phyloP scores from a whole-genome alignment of 768 basidiomycete species.

The Pisolithus albus region DNA sequence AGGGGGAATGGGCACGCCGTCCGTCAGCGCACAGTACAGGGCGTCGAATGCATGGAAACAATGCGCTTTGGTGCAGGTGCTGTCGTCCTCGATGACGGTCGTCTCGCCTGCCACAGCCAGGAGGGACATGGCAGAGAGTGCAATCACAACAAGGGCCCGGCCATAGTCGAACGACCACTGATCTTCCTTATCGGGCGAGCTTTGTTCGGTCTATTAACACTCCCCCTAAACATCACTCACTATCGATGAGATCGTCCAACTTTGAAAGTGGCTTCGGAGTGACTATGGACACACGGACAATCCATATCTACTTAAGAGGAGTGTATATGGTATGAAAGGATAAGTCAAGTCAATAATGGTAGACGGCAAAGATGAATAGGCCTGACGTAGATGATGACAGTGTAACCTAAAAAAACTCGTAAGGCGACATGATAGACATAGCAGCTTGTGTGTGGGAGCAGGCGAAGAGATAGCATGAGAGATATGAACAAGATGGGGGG shows the following conservation, averaged over 20 bases:
- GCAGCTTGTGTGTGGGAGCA: constrained; percentile 12
- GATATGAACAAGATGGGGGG: not conserved
- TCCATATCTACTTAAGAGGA: constrained; percentile 32
- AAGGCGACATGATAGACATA: constrained; percentile 24
- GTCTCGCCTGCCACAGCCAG: constrained; percentile 37
- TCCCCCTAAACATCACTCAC: too few species aligned
- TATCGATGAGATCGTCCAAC: constrained; percentile 2
- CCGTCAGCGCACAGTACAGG: constrained; percentile 68
- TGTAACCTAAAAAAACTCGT: constrained; percentile 16
- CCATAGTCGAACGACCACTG: not conserved
- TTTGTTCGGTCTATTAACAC: not conserved
- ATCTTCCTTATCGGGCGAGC: constrained; percentile 24
- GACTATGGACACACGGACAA: constrained; percentile 33
- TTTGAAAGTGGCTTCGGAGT: constrained; percentile 5
- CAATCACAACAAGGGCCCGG: constrained; percentile 2
- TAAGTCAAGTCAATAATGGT: constrained; percentile 32
- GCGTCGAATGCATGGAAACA: constrained; percentile 79
- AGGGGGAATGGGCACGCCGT: constrained; percentile 46
- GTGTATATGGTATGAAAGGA: constrained; percentile 36
- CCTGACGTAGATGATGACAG: constrained; percentile 2
- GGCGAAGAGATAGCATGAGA: constrained; percentile 7
- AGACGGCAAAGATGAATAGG: constrained; percentile 8
- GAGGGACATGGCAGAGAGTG: constrained; percentile 43
- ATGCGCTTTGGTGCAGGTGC: constrained; percentile 63
- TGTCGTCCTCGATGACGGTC: constrained; percentile 35